Evolutionary conservation across 108 stramenopile genomes (phyloP).

Genomic region (Fragilaria radians): DNA sequence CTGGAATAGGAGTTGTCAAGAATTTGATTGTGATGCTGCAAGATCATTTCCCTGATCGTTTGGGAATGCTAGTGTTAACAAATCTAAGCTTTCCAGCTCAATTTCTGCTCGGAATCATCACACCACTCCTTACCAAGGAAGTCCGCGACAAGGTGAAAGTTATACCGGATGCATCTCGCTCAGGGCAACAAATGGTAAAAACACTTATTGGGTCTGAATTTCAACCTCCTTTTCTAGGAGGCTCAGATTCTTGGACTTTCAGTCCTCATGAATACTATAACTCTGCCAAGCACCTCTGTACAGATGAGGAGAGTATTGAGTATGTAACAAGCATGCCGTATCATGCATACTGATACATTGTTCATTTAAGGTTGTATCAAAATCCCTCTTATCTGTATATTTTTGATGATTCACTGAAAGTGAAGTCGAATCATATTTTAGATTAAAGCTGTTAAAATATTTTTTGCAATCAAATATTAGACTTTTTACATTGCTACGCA

Average conservation of each 20-base stretch:
- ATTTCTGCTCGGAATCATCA: slow-evolving; percentile 51
- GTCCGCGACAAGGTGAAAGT: slow-evolving; percentile 64
- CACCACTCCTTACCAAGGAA: slow-evolving; percentile 57
- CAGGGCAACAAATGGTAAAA: slow-evolving; percentile 33
- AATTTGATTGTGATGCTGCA: slow-evolving; percentile 48
- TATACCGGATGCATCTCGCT: slow-evolving; percentile 33
- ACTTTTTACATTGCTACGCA: too few species aligned
- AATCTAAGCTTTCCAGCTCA: slow-evolving; percentile 48
- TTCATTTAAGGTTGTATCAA: slow-evolving; percentile 56
- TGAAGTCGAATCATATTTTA: slow-evolving; percentile 4
- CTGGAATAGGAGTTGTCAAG: slow-evolving; percentile 39
- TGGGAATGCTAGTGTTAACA: slow-evolving; percentile 48
- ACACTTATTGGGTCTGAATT: slow-evolving; percentile 44
- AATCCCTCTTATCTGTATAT: slow-evolving; percentile 58
- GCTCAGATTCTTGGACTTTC: slow-evolving; percentile 48
- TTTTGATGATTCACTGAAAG: slow-evolving; percentile 33
- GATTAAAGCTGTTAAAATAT: slow-evolving; percentile 30
- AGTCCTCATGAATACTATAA: slow-evolving; percentile 42
- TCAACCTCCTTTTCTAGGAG: slow-evolving; percentile 60
- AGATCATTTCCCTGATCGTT: slow-evolving; percentile 71
- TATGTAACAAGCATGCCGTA: slow-evolving; percentile 56
- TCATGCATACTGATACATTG: slow-evolving; percentile 57
- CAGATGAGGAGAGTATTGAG: slow-evolving; percentile 40
- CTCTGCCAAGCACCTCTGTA: slow-evolving; percentile 17
- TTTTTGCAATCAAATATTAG: too few species aligned